Evolutionary conservation across 208 protist genomes (phyloP).

Genomic region (Blastocrithidia nonstop): DNA sequence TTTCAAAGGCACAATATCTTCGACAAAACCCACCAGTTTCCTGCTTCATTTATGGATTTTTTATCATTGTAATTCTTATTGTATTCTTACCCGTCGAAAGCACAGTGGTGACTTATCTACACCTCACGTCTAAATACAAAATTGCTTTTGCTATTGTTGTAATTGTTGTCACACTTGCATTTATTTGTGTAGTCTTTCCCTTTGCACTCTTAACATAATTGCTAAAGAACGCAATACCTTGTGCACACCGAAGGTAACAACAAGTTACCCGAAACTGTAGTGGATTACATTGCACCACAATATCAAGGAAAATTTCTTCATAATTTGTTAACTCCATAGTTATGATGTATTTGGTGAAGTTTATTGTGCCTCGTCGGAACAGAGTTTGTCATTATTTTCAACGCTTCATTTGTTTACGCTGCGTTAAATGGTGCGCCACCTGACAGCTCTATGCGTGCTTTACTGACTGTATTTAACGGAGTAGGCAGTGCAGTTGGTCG

Average conservation of each 20-base stretch:
- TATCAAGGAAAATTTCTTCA: slow-evolving; percentile 40
- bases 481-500: slow-evolving; percentile 36
- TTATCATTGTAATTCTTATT: slow-evolving; percentile 25
- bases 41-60: slow-evolving; percentile 29
- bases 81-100: slow-evolving; percentile 38
- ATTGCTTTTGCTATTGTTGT: slow-evolving; percentile 23
- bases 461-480: slow-evolving; percentile 52
- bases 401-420: slow-evolving; percentile 23
- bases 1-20: slow-evolving; percentile 16
- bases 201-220: no score
- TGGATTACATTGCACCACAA: slow-evolving; percentile 48
- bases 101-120: slow-evolving; percentile 17
- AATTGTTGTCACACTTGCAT: slow-evolving; percentile 6
- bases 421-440: slow-evolving; percentile 12
- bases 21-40: slow-evolving; percentile 32
- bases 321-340: slow-evolving; percentile 15
- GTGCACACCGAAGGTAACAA: background rate
- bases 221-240: background rate
- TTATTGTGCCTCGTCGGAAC: slow-evolving; percentile 27
- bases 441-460: slow-evolving; percentile 15
- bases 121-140: slow-evolving; percentile 1
- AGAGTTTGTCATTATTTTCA: slow-evolving; percentile 52
- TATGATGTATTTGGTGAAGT: slow-evolving; percentile 38
- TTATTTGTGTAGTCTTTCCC: slow-evolving; percentile 10
- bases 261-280: slow-evolving; percentile 6